phyloP scores from a whole-genome alignment of 164 flowering plant species.

The Stephania japonica region DNA sequence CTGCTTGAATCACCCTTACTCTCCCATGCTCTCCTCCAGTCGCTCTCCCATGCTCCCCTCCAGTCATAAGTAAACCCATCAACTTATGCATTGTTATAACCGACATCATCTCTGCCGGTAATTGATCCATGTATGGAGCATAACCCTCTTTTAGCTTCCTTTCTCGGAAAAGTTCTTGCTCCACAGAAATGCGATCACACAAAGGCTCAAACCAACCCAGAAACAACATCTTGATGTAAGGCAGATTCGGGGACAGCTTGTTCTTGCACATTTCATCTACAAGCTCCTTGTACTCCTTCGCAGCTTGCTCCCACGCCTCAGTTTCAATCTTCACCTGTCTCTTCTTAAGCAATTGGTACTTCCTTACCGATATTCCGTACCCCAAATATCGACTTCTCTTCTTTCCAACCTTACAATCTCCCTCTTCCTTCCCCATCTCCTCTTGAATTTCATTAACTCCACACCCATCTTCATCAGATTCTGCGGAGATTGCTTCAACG shows the following conservation, averaged over 20 bases:
- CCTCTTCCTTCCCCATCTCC: slow-evolving; percentile 35
- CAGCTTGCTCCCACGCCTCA: neutral
- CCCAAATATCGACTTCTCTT: slow-evolving; percentile 48
- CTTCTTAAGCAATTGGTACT: slow-evolving; percentile 4
- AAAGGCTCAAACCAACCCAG: slow-evolving; percentile 9
- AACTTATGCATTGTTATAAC: slow-evolving; percentile 93
- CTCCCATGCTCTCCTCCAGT: slow-evolving; percentile 51
- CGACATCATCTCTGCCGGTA: slow-evolving; percentile 86
- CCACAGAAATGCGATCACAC: neutral
- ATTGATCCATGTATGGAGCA: slow-evolving; percentile 44
- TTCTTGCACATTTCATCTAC: slow-evolving; percentile 2
- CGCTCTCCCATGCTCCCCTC: slow-evolving; percentile 47
- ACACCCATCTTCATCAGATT: slow-evolving; percentile 46
- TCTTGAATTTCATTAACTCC: slow-evolving; percentile 36
- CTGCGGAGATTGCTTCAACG: slow-evolving; percentile 49
- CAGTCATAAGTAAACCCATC: slow-evolving; percentile 72
- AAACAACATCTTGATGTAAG: slow-evolving; percentile 3
- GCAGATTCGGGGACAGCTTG: slow-evolving; percentile 3
- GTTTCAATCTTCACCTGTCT: slow-evolving; percentile 5
- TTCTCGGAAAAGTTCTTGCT: neutral
- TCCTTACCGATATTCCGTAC: neutral
- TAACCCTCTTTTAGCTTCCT: slow-evolving; percentile 10
- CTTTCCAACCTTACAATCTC: slow-evolving; percentile 27
- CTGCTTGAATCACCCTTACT: slow-evolving; percentile 61
- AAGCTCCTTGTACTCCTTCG: slow-evolving; percentile 1